Evolutionary conservation across 108 stramenopile genomes (phyloP).

Genomic region (Nitzschia sp.): DNA sequence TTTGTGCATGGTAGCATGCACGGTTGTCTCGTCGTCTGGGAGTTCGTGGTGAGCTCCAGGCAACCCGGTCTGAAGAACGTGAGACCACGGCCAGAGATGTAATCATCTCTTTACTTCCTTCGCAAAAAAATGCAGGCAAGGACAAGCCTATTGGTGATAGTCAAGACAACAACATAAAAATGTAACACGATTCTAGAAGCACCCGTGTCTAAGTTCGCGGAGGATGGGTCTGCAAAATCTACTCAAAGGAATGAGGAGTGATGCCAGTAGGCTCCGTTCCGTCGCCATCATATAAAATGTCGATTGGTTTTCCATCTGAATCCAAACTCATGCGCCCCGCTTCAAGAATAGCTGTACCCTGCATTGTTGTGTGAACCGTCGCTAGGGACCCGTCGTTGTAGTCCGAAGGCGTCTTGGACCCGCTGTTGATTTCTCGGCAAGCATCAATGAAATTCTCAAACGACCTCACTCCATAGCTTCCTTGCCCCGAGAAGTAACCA

Average conservation of each 20-base stretch:
- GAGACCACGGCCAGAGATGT: no score
- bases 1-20: no score
- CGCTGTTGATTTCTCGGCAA: slow-evolving; percentile 59
- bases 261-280: slow-evolving; percentile 59
- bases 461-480: slow-evolving; percentile 94
- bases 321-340: slow-evolving; percentile 94
- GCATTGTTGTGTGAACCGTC: slow-evolving; percentile 92
- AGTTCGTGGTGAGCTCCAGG: no score
- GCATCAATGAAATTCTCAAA: slow-evolving; percentile 89
- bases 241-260: slow-evolving; percentile 50
- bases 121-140: no score
- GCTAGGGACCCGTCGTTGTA: slow-evolving; percentile 92
- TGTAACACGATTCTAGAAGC: no score
- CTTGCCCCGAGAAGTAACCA: slow-evolving; percentile 94
- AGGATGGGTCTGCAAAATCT: no score
- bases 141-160: no score
- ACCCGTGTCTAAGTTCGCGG: no score
- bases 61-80: no score
- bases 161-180: no score
- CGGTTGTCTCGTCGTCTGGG: no score
- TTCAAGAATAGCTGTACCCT: slow-evolving; percentile 98
- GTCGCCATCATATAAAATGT: slow-evolving; percentile 84
- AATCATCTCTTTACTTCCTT: no score
- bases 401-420: slow-evolving; percentile 60
- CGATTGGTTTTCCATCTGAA: slow-evolving; percentile 81